Conservation (phyloP, 192 early-diverging fungal species). For the Podila epicladia region DNA sequence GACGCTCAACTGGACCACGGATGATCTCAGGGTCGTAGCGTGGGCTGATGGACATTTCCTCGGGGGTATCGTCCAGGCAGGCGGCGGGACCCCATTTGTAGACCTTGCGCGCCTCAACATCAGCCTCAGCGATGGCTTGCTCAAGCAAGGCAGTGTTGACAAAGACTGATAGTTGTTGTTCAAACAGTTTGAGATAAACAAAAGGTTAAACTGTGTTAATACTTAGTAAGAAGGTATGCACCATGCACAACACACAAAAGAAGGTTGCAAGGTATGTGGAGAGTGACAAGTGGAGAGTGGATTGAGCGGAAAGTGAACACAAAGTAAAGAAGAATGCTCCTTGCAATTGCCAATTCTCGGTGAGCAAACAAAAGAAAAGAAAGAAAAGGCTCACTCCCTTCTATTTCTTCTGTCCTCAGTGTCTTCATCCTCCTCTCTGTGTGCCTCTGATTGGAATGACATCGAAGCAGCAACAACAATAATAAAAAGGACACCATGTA, state of each 20-base stretch:
- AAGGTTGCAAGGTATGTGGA: too few relatives aligned
- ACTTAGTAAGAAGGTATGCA: neutral
- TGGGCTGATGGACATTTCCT: conserved; percentile 31
- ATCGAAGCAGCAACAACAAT: too few relatives aligned
- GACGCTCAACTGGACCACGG: conserved; percentile 26
- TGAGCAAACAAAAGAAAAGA: too few relatives aligned
- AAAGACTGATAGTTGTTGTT: conserved; percentile 18
- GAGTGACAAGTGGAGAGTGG: too few relatives aligned
- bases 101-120: conserved; percentile 7
- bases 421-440: too few relatives aligned
- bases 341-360: neutral
- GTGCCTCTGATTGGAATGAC: too few relatives aligned
- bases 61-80: conserved; percentile 38
- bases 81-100: conserved; percentile 19
- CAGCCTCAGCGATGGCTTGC: conserved; percentile 34
- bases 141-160: conserved; percentile 45
- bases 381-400: too few relatives aligned
- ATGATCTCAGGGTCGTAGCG: conserved; percentile 22
- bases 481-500: neutral
- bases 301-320: neutral
- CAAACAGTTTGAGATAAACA: neutral
- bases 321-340: neutral
- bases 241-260: neutral
- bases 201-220: neutral
- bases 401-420: too few relatives aligned